Percentiles rank a stretch among this genome's conserved stretches.
Evolutionary conservation across 345 rosid genomes (phyloP).

Genomic region (Hevea brasiliensis): DNA sequence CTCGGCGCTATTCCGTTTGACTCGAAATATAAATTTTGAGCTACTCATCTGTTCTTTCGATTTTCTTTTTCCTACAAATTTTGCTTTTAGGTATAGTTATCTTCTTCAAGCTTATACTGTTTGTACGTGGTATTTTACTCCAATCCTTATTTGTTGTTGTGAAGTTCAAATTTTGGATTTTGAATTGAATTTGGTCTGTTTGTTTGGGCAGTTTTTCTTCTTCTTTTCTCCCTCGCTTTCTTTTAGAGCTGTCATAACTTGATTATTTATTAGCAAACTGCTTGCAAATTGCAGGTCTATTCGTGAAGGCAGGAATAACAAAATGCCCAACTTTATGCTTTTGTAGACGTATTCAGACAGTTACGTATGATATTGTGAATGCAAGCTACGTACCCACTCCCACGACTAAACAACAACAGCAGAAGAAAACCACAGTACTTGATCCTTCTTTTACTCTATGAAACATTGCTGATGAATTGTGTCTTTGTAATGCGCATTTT

Average conservation of each 20-base stretch:
- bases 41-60: too few species aligned
- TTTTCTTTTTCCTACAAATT: too few species aligned
- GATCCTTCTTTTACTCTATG: background rate
- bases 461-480: too few species aligned
- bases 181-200: background rate
- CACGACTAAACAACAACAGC: slow-evolving; percentile 24
- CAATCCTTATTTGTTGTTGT: too few species aligned
- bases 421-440: slow-evolving; percentile 33
- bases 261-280: background rate
- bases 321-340: slow-evolving; percentile 43
- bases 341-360: slow-evolving; percentile 53
- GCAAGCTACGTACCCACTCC: slow-evolving; percentile 63
- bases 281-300: slow-evolving; percentile 29
- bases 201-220: background rate
- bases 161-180: background rate
- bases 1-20: too few species aligned
- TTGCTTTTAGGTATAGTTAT: too few species aligned
- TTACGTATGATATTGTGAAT: slow-evolving; percentile 42
- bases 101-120: too few species aligned
- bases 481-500: too few species aligned
- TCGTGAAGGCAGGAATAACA: slow-evolving; percentile 17
- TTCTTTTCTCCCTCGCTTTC: background rate
- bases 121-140: too few species aligned
- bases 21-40: too few species aligned
- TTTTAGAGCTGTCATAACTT: background rate